phyloP scores from a whole-genome alignment of 768 basidiomycete species.

The Crucibulum laeve region DNA sequence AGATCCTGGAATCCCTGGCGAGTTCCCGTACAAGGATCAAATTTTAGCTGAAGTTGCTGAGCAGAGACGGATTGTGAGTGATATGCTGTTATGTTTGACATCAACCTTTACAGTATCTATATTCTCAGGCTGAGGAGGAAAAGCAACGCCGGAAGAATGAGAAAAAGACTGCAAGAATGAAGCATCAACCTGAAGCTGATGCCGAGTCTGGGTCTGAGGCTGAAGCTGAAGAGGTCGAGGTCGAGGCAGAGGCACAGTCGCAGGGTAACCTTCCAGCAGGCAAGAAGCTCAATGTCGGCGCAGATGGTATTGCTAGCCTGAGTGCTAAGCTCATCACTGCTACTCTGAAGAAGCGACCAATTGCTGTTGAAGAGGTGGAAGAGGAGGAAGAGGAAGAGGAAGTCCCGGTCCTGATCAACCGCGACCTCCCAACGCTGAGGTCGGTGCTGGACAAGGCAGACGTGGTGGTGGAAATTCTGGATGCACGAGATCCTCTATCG shows the following conservation, averaged over 20 bases:
- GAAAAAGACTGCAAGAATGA: conserved; percentile 39
- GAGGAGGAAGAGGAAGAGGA: conserved; percentile 47
- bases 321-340: conserved; percentile 34
- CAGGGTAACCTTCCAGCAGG: conserved; percentile 8
- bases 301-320: conserved; percentile 43
- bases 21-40: conserved; percentile 92
- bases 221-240: conserved; percentile 16
- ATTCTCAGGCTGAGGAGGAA: conserved; percentile 66
- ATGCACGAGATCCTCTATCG: conserved; percentile 77
- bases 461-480: conserved; percentile 75
- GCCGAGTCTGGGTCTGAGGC: conserved; percentile 8
- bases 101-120: neutral
- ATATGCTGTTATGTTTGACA: neutral
- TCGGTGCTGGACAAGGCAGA: conserved; percentile 75
- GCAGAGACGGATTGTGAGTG: conserved; percentile 65
- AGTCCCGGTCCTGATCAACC: conserved; percentile 59
- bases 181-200: conserved; percentile 18
- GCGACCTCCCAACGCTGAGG: conserved; percentile 54
- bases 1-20: conserved; percentile 92
- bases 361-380: conserved; percentile 21
- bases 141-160: conserved; percentile 65
- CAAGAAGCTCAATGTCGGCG: conserved; percentile 40
- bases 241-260: conserved; percentile 19
- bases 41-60: conserved; percentile 88
- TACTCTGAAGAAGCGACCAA: conserved; percentile 25